Percentiles rank a stretch among this genome's conserved stretches.
These are phyloP conservation scores for Chenopodium quinoa DNA, from an alignment of 148 eudicot genomes.

Conservation along the genomic window DNA sequence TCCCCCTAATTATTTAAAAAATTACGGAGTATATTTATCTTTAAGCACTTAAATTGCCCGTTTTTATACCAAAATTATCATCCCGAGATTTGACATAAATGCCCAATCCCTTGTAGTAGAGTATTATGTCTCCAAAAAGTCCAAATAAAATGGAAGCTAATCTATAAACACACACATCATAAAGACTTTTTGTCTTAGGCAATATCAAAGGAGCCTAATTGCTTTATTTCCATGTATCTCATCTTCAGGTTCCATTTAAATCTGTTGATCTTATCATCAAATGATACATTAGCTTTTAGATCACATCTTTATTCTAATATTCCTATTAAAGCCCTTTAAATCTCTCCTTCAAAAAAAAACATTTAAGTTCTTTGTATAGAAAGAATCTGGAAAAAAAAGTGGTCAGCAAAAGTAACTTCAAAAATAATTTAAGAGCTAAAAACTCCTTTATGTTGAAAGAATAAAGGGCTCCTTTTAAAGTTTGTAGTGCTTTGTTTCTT, in stretches of 20 bases:
- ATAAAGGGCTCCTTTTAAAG: neutral
- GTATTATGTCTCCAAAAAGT: too few species aligned
- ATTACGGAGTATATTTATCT: neutral
- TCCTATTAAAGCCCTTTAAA: neutral
- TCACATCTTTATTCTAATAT: neutral
- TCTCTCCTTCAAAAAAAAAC: neutral
- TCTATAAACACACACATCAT: neutral
- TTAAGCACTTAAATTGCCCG: too few species aligned
- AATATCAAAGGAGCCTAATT: neutral
- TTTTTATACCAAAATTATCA: too few species aligned
- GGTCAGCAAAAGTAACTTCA: constrained; percentile 17
- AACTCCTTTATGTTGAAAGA: neutral
- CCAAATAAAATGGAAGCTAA: neutral
- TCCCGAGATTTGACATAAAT: neutral
- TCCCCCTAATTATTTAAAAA: too few species aligned
- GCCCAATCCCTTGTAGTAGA: neutral
- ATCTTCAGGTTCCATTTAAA: neutral
- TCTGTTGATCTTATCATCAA: neutral
- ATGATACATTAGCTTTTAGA: neutral
- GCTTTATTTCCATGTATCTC: neutral
- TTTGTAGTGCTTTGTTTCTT: neutral
- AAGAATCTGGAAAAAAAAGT: constrained; percentile 15
- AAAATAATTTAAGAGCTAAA: neutral
- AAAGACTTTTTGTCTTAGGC: neutral
- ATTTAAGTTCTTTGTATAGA: neutral